Evolutionary conservation across 148 eudicot species (phyloP).

Genomic region (Cornus florida): DNA sequence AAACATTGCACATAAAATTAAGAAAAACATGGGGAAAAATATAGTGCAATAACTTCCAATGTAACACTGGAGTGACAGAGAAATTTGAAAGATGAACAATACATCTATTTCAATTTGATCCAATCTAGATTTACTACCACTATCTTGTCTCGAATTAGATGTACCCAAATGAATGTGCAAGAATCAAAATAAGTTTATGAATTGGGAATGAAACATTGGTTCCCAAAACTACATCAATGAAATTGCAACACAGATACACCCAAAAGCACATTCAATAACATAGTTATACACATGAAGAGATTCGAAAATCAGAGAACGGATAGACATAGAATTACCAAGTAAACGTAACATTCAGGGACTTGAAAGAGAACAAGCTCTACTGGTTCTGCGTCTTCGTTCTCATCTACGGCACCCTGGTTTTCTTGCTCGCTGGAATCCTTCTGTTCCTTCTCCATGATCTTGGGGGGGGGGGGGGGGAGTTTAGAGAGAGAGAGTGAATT

Average conservation of each 20-base stretch:
- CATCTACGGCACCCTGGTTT: constrained; percentile 23
- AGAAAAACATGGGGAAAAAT: neutral
- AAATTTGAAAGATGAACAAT: too few relatives aligned
- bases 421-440: constrained; percentile 11
- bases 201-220: neutral
- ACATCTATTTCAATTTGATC: too few relatives aligned
- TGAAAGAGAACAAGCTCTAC: constrained; percentile 84
- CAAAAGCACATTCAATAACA: neutral
- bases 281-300: neutral
- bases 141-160: too few relatives aligned
- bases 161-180: neutral
- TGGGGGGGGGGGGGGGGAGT: neutral
- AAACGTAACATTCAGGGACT: constrained; percentile 91
- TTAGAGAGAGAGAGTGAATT: constrained; percentile 4
- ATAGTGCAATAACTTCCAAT: neutral
- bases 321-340: constrained; percentile 47
- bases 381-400: constrained; percentile 44
- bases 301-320: neutral
- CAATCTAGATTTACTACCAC: neutral
- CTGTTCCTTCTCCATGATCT: constrained; percentile 31
- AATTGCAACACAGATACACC: neutral
- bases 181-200: constrained; percentile 5
- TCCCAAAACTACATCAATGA: neutral
- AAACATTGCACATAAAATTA: neutral
- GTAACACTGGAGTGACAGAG: neutral